Base-by-base conservation (phyloP, 192 early-diverging fungal species). In the Dissophora ornata region DNA sequence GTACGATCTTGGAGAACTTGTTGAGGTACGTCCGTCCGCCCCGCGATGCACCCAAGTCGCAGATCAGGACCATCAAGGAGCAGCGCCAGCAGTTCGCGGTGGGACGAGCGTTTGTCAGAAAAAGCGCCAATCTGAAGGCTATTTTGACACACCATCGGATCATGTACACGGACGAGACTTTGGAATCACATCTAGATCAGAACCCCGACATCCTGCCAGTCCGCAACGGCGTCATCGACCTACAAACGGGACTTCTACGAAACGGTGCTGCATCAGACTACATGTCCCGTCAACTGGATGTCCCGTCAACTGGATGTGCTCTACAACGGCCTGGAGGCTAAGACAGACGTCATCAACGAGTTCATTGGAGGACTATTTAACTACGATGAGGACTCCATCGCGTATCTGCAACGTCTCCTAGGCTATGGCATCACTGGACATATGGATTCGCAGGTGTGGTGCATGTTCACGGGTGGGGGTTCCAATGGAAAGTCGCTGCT, bases 401-500 rank as follows among this genome's bases (percentile, higher is more conserved):
- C 9, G 21, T 56, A 56, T 41, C 21, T 56, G 33, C 54, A 56
- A 34, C n/a, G 38, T 36, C 34, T 56, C 1, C 36, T 56, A 10
- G 34, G 54, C 9, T 56, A 56, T 41, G 36, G 54, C n/a, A 41
- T 41, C 21, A 56, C 54, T 7, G 54, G 54, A 1, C 21, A 24
- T 19, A 56, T 19, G 1, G 36, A 38, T 15, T 56, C 54, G 22
- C 54, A 56, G 5, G 22, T 56, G 11, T 56, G 54, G 36, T 4
- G 4, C 54, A 36, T 56, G 34, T 56, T 56, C 54, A 56, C 54
- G 1, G 38, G 38, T 3, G 36, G 40, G 15, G 54, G 54, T 4
- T 56, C 54, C 7, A 56, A 56, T 41, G 54, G 54, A 11, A 56
- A 56, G 24, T 56, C 54, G 1, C 36, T 56, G 19, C 36, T 56